Base-by-base conservation (phyloP, 805 yeast genomes). In the Ogataea ramenticola region DNA sequence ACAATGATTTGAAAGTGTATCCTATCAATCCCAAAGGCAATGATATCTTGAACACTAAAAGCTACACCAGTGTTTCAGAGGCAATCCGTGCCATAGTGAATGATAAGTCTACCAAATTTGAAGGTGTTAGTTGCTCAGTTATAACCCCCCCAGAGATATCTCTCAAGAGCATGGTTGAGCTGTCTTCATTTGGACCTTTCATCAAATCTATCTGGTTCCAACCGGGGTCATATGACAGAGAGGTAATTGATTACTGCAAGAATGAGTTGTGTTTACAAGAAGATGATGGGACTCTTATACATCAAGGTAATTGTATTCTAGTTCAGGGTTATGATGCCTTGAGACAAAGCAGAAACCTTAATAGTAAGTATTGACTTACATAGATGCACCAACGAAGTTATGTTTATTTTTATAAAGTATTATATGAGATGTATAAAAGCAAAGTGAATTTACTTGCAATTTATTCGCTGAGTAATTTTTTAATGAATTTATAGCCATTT, bases 201-300 rank as follows among this genome's bases (percentile, higher is more conserved):
- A 63, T 83, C 15, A 74, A 73, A 52, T 79, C 82, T 1, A 64
- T 85, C 15, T 87, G 95, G 95, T 80, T 84, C 51, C 95, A 86
- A 56, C 95, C 95, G 0, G 95, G 95, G 0, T 75, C 88, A 20
- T 85, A 75, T 51, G 80, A 82, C 53, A 55, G 57, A 2, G 70
- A 66, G 12, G 76, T 75, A 3, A 65, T 82, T 16, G 64, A 71
- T 1, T 61, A 45, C 17, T 52, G 56, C 16, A n/a, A 56, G 12
- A 34, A 44, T 52, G 39, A 55, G 48, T 29, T 58, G 61, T 46
- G 74, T 64, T n/a, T 57, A 57, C 33, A 39, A 24, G 43, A 42
- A 20, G 52, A 46, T 22, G 52, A 49, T 4, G 67, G 59, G 17
- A 54, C 50, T 17, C 61, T 66, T 4, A 61, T 74, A 17, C 63